Evolutionary conservation across 1,284 basidiomycete genomes (phyloP).

Genomic region (Gymnopus androsaceus): DNA sequence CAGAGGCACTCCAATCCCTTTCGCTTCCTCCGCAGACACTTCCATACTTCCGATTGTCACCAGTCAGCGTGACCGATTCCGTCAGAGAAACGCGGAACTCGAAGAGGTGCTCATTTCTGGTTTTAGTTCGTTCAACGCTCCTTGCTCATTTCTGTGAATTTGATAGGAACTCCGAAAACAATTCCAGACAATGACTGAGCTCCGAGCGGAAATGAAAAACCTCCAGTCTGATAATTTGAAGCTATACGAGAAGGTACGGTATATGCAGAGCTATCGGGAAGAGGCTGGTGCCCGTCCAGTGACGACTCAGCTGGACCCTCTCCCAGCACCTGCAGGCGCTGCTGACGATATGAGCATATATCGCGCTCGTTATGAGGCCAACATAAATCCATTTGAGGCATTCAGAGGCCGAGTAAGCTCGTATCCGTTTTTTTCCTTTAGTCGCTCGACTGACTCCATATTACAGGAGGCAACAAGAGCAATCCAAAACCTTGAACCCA

Average conservation of each 20-base stretch:
- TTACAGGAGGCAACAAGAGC: conserved; percentile 88
- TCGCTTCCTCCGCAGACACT: conserved; percentile 76
- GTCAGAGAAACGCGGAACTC: conserved; percentile 92
- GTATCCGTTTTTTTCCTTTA: conserved; percentile 4
- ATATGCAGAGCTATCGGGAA: conserved; percentile 92
- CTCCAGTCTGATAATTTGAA: conserved; percentile 93
- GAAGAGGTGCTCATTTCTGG: conserved; percentile 78
- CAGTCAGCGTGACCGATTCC: conserved; percentile 92
- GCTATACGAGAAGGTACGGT: conserved; percentile 94
- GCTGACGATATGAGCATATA: conserved; percentile 87
- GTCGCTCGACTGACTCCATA: background rate
- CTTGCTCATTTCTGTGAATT: conserved; percentile 5
- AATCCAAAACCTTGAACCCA: conserved; percentile 88
- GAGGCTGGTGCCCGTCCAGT: conserved; percentile 56
- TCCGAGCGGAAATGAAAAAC: conserved; percentile 85
- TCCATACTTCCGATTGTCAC: conserved; percentile 96
- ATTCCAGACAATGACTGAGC: conserved; percentile 89
- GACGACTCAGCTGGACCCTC: conserved; percentile 65
- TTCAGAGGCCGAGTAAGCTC: conserved; percentile 90
- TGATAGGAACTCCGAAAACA: conserved; percentile 87
- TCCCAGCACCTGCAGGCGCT: conserved; percentile 50
- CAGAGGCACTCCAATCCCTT: conserved; percentile 65
- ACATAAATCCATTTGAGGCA: conserved; percentile 96
- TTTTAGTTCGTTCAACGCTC: conserved; percentile 1
- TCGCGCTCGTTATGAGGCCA: conserved; percentile 89